A percentile compares a stretch with the other conserved stretches of the same genome.
These are phyloP conservation scores for Picochlorum sp. DNA, from an alignment of 139 green algal species.

Conservation along the genomic window DNA sequence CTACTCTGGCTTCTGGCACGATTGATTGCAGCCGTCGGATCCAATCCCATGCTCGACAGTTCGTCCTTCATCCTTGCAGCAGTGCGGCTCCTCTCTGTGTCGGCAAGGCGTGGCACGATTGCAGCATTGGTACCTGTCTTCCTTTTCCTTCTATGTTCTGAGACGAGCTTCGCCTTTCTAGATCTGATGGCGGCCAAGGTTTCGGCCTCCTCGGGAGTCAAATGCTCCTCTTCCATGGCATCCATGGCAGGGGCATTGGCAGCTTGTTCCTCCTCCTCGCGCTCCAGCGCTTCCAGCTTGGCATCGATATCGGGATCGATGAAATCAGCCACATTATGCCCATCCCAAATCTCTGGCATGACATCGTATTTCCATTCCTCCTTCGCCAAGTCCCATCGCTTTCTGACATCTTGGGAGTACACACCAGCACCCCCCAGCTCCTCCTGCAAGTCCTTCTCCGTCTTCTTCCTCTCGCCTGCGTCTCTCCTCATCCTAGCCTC, in stretches of 20 bases:
- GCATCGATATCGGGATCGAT: conserved; percentile 96
- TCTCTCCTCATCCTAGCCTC: conserved; percentile 40
- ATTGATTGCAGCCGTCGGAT: conserved; percentile 70
- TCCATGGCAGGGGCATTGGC: conserved; percentile 5
- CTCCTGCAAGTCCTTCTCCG: conserved; percentile 78
- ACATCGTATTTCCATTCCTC: conserved; percentile 89
- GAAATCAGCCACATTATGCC: conserved; percentile 95
- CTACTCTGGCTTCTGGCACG: conserved; percentile 45
- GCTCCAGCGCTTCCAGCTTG: conserved; percentile 85
- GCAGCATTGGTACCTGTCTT: conserved; percentile 50
- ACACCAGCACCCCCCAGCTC: conserved; percentile 88
- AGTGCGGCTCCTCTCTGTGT: conserved; percentile 35
- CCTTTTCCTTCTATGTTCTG: conserved; percentile 69
- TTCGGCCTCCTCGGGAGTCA: conserved; percentile 64
- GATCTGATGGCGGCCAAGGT: conserved; percentile 62
- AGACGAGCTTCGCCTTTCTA: conserved; percentile 54
- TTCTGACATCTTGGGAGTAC: conserved; percentile 81
- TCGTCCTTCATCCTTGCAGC: conserved; percentile 32
- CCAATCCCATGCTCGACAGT: conserved; percentile 77
- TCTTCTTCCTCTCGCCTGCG: conserved; percentile 32
- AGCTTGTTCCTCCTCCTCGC: conserved; percentile 67
- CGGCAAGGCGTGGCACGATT: conserved; percentile 62
- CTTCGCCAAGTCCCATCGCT: conserved; percentile 79
- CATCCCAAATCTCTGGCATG: conserved; percentile 93
- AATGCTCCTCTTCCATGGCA: conserved; percentile 40